Evolutionary conservation across 2,329 filamentous ascomycete species (phyloP), one percentile per base, ranked within the genome.

Genomic region (Dryadomyces sulphureus): DNA sequence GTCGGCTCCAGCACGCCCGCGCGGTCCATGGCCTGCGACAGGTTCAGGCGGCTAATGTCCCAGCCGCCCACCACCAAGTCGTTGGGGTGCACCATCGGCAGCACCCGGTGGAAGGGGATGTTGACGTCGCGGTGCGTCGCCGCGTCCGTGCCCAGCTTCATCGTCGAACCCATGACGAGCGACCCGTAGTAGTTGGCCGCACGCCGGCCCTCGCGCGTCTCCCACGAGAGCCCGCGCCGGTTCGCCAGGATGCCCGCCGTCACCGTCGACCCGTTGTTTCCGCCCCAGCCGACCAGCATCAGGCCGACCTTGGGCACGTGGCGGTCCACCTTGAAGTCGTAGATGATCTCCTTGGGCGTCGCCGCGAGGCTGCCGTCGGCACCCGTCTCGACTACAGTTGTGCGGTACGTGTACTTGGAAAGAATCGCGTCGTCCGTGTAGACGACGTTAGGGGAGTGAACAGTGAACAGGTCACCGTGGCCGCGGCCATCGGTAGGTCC

Each of bases 191-290:
- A 98, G 70, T 98, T 98, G 66, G 92, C 83, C 53, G 77, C 71
- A 53, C 79, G 86, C 55, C 76, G 69, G 45, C 89, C 89, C 65
- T 95, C 87, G 59, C 90, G 89, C 57, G 92, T 96, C 53, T 95
- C 86, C 92, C 92, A 98, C 51, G 73, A 70, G 49, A 96, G 76
- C 49, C 78, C 75, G 56, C 81, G 84, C 61, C 86, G 84, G 69
- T 98, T 98, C 66, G 90, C 92, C 62, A 98, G 76, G 66, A 98
- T 94, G 63, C 90, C 92, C 51, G 92, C 92, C 49, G 92, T 96
- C 52, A 98, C 87, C 48, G 92, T 98, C 54, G 87, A 87, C 54
- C 92, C 92, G 62, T 98, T 98, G 78, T 98, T 98, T 60, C 92
- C 92, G 66, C 92, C 92, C 79, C 84, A 90, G 53, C 92, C 92